Evolutionary conservation across 1,284 basidiomycete species (phyloP).

Genomic region (Athelia sp.): DNA sequence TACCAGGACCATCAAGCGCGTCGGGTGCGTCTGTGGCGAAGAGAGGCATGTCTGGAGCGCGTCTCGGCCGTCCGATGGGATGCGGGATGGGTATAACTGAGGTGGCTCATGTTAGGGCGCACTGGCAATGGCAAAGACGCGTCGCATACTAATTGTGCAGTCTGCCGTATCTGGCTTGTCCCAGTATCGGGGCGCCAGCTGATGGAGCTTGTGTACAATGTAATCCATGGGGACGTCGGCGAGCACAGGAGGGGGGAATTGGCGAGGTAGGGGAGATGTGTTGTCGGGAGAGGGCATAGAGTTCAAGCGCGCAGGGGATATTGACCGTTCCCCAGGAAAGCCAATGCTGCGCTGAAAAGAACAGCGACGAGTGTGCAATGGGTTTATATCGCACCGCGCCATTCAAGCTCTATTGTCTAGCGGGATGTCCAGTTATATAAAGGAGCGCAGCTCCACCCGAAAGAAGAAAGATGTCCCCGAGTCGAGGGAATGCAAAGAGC

Average conservation of each 20-base stretch:
- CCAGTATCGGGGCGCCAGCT: slow-evolving; percentile 64
- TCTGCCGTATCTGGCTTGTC: slow-evolving; percentile 67
- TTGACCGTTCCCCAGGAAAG: slow-evolving; percentile 34
- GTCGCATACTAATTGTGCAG: slow-evolving; percentile 62
- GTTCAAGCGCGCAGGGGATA: slow-evolving; percentile 16
- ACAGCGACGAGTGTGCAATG: slow-evolving; percentile 15
- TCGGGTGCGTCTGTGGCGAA: slow-evolving; percentile 22
- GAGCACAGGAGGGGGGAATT: slow-evolving; percentile 60
- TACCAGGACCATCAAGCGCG: slow-evolving; percentile 23
- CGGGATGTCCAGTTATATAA: not conserved
- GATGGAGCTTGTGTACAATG: slow-evolving; percentile 62
- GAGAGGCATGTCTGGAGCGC: slow-evolving; percentile 13
- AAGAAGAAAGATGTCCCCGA: not conserved
- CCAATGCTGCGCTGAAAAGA: slow-evolving; percentile 29
- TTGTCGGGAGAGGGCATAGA: slow-evolving; percentile 21
- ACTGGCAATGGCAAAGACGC: not conserved
- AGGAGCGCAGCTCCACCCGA: not conserved
- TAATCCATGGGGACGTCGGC: slow-evolving; percentile 63
- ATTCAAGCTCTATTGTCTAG: slow-evolving; percentile 2
- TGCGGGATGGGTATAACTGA: slow-evolving; percentile 49
- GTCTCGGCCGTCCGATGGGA: slow-evolving; percentile 24
- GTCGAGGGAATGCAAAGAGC: not conserved
- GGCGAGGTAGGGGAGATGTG: slow-evolving; percentile 33
- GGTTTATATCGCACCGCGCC: not conserved
- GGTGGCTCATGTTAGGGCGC: not conserved